Conservation (phyloP, 1,284 basidiomycete genomes). For the Kalmanozyma brasiliensis region DNA sequence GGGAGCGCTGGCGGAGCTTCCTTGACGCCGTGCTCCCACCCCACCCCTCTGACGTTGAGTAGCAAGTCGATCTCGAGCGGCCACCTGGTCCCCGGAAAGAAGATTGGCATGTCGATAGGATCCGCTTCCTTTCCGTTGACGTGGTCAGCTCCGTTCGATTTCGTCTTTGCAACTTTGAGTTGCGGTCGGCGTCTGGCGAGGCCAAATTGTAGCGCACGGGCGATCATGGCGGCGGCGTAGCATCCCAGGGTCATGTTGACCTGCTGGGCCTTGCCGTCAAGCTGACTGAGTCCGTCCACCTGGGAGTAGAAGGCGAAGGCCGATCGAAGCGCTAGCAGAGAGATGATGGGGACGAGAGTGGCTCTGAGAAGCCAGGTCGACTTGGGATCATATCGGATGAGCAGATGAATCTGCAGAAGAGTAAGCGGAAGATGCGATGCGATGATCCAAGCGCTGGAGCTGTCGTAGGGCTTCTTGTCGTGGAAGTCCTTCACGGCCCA, state of each 20-base stretch:
- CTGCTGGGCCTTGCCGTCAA: constrained; percentile 26
- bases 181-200: constrained; percentile 8
- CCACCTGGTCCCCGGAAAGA: constrained; percentile 31
- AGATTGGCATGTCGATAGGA: constrained; percentile 22
- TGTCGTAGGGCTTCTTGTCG: constrained; percentile 22
- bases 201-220: constrained; percentile 22
- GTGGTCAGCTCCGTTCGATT: background rate
- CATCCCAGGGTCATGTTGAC: constrained; percentile 25
- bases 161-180: constrained; percentile 7
- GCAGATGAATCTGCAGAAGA: constrained; percentile 34
- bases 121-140: background rate
- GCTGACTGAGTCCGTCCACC: constrained; percentile 16
- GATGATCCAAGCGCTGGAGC: constrained; percentile 14
- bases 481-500: constrained; percentile 33
- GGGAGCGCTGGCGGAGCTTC: constrained; percentile 21
- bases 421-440: constrained; percentile 11
- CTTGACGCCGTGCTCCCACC: constrained; percentile 47
- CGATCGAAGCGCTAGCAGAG: constrained; percentile 15
- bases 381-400: constrained; percentile 23
- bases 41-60: constrained; percentile 34
- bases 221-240: constrained; percentile 7
- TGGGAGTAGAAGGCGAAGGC: constrained; percentile 24
- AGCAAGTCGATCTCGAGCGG: constrained; percentile 43
- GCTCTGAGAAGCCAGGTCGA: constrained; percentile 19
- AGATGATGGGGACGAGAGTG: constrained; percentile 23